phyloP scores from a whole-genome alignment of 1,284 basidiomycete species.

The Ustilago bromivora region DNA sequence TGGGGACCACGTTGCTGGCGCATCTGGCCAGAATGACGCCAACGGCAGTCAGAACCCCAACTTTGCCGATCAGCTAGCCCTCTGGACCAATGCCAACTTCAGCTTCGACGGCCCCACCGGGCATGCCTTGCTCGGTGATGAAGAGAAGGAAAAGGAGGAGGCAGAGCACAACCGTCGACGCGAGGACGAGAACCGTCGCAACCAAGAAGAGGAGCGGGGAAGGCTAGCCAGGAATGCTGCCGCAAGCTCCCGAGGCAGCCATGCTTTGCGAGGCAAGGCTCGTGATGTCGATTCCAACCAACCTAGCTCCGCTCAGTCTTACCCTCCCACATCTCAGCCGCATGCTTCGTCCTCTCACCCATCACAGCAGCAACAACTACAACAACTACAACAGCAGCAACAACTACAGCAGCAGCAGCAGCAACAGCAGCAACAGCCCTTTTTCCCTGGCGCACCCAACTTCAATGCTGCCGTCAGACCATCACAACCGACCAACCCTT shows the following conservation, averaged over 20 bases:
- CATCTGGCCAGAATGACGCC: slow-evolving; percentile 32
- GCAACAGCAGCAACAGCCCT: slow-evolving; percentile 32
- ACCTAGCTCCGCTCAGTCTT: slow-evolving; percentile 24
- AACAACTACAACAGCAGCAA: slow-evolving; percentile 30
- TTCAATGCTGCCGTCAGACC: slow-evolving; percentile 31
- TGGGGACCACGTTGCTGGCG: slow-evolving; percentile 39
- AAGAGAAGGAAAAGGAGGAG: slow-evolving; percentile 67
- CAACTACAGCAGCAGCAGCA: slow-evolving; percentile 6
- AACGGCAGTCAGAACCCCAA: slow-evolving; percentile 45
- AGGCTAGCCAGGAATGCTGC: slow-evolving; percentile 50
- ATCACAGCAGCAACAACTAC: slow-evolving; percentile 30
- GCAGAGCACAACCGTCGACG: slow-evolving; percentile 54
- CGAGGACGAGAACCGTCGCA: slow-evolving; percentile 54
- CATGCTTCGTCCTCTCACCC: slow-evolving; percentile 19
- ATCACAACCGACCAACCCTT: slow-evolving; percentile 28
- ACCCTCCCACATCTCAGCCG: slow-evolving; percentile 32
- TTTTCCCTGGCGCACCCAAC: slow-evolving; percentile 40
- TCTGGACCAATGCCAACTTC: slow-evolving; percentile 69
- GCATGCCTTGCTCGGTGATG: slow-evolving; percentile 66
- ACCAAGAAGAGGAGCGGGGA: slow-evolving; percentile 56
- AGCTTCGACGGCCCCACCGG: slow-evolving; percentile 69
- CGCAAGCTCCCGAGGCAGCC: slow-evolving; percentile 47
- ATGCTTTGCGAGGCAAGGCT: slow-evolving; percentile 49
- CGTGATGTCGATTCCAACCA: slow-evolving; percentile 36
- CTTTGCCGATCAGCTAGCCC: slow-evolving; percentile 67